A percentile compares a stretch with the other conserved stretches of the same genome.
Conservation (phyloP, 2,329 filamentous ascomycete genomes). For the Tolypocladium paradoxum region DNA sequence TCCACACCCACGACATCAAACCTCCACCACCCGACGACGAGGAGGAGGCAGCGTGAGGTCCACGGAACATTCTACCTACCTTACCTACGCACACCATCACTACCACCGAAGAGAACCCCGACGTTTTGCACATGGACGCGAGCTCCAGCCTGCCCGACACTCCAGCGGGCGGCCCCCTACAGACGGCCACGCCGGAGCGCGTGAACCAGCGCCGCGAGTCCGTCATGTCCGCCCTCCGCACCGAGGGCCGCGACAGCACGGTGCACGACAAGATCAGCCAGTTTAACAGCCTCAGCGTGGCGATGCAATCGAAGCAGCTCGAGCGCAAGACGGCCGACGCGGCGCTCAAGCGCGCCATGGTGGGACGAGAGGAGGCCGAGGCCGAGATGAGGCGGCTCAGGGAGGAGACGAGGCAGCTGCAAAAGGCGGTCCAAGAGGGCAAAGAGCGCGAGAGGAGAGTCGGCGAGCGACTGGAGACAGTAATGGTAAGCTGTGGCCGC, state of each 20-base stretch:
- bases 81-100: not conserved
- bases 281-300: conserved; percentile 58
- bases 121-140: conserved; percentile 25
- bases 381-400: conserved; percentile 52
- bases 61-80: not conserved
- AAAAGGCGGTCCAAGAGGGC: conserved; percentile 52
- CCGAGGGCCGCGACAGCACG: conserved; percentile 42
- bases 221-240: conserved; percentile 23
- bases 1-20: not conserved
- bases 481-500: conserved; percentile 46
- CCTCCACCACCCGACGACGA: not conserved
- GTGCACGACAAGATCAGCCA: conserved; percentile 60
- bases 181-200: conserved; percentile 52
- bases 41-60: not conserved
- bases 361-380: conserved; percentile 63
- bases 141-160: conserved; percentile 41
- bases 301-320: conserved; percentile 47
- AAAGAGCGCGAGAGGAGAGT: conserved; percentile 55
- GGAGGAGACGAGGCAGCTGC: conserved; percentile 47
- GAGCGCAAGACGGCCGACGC: conserved; percentile 56
- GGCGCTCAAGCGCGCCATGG: conserved; percentile 53
- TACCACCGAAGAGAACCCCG: not conserved
- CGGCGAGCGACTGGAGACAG: conserved; percentile 53
- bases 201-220: conserved; percentile 38
- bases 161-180: conserved; percentile 43